phyloP scores from a whole-genome alignment of 2,329 filamentous ascomycete genomes.

The Pezizomycotina sp. region DNA sequence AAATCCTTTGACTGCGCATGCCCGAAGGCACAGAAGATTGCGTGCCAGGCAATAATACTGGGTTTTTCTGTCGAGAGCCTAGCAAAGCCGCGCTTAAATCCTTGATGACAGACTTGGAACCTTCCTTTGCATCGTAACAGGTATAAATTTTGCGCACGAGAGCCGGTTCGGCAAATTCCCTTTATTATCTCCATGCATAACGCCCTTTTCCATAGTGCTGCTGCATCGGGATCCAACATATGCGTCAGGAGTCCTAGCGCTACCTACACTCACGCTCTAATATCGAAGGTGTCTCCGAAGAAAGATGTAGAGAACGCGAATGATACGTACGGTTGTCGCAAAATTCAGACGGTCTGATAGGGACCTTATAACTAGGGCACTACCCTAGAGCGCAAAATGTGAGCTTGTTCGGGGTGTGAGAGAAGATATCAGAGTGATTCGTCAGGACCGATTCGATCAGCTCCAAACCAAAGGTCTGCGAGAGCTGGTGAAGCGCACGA shows the following conservation, averaged over 20 bases:
- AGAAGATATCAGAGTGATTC: constrained; percentile 64
- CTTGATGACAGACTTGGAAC: constrained; percentile 59
- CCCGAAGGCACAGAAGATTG: constrained; percentile 69
- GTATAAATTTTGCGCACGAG: constrained; percentile 66
- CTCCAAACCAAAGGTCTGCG: constrained; percentile 72
- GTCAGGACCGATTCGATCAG: constrained; percentile 79
- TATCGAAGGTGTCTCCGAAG: constrained; percentile 61
- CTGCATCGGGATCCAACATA: constrained; percentile 67
- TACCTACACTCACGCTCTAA: constrained; percentile 64
- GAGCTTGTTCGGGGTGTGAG: constrained; percentile 60
- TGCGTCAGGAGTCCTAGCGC: constrained; percentile 68
- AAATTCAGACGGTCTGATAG: constrained; percentile 67
- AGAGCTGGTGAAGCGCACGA: constrained; percentile 63
- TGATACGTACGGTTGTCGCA: constrained; percentile 62
- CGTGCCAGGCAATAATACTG: constrained; percentile 65
- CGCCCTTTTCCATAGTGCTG: constrained; percentile 67
- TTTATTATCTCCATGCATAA: constrained; percentile 84
- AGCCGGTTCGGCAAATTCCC: constrained; percentile 62
- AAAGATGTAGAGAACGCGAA: constrained; percentile 68
- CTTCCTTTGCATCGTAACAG: constrained; percentile 57
- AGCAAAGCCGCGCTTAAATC: constrained; percentile 82
- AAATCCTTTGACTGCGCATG: constrained; percentile 39
- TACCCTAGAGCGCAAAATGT: constrained; percentile 58
- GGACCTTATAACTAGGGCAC: constrained; percentile 67
- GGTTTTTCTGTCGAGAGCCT: constrained; percentile 84